phyloP scores from a whole-genome alignment of 2,329 filamentous ascomycete genomes.

The Bisporella sp. region DNA sequence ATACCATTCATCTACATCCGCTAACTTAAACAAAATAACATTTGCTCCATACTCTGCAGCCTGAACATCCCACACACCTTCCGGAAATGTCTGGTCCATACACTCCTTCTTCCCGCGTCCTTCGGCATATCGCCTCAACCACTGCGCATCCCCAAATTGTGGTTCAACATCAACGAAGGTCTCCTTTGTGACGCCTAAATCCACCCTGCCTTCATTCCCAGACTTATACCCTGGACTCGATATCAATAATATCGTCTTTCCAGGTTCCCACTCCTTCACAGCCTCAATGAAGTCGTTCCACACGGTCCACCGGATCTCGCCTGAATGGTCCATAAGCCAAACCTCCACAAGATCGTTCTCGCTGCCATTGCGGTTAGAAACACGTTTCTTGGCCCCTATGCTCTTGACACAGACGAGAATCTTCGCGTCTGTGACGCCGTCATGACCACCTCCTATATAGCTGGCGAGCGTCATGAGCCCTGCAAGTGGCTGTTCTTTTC shows the following conservation, averaged over 20 bases:
- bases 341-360: slow-evolving; percentile 42
- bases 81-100: slow-evolving; percentile 41
- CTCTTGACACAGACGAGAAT: slow-evolving; percentile 52
- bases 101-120: slow-evolving; percentile 41
- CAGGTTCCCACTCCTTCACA: slow-evolving; percentile 37
- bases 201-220: slow-evolving; percentile 15
- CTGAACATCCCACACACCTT: slow-evolving; percentile 32
- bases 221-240: slow-evolving; percentile 25
- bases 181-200: slow-evolving; percentile 29
- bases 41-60: slow-evolving; percentile 26
- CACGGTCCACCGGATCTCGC: slow-evolving; percentile 43
- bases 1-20: slow-evolving; percentile 35
- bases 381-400: slow-evolving; percentile 43
- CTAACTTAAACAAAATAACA: slow-evolving; percentile 33
- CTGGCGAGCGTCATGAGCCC: slow-evolving; percentile 49
- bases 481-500: slow-evolving; percentile 29
- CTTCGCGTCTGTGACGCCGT: slow-evolving; percentile 39
- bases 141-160: slow-evolving; percentile 42
- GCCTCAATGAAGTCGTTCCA: slow-evolving; percentile 44
- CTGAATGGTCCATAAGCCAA: slow-evolving; percentile 50
- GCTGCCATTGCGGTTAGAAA: slow-evolving; percentile 40
- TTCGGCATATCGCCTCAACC: slow-evolving; percentile 43
- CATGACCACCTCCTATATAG: slow-evolving; percentile 47
- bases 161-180: slow-evolving; percentile 52
- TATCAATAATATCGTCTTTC: slow-evolving; percentile 43